Evolutionary conservation across 2,329 filamentous ascomycete genomes (phyloP).

Genomic region (Epichloe uncinata): DNA sequence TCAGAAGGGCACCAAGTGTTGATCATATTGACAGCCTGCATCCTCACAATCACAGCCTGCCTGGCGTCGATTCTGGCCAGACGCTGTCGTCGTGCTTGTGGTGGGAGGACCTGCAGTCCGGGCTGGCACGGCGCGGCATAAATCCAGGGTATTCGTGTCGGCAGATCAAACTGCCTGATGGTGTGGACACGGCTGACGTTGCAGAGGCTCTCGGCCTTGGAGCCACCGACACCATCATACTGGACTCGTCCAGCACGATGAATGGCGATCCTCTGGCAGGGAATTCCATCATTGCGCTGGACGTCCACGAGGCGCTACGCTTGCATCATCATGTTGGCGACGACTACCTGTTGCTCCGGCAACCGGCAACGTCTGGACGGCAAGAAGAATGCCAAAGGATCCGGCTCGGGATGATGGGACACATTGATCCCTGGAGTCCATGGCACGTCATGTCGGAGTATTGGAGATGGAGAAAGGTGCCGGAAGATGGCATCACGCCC

Average conservation of each 20-base stretch:
- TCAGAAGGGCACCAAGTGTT: neutral
- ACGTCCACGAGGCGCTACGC: conserved; percentile 41
- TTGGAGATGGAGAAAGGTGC: conserved; percentile 17
- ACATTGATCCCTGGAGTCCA: conserved; percentile 21
- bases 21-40: conserved; percentile 11
- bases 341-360: conserved; percentile 19
- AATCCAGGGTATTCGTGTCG: conserved; percentile 25
- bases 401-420: conserved; percentile 8
- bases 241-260: conserved; percentile 46
- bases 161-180: conserved; percentile 29
- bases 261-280: conserved; percentile 31
- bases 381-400: conserved; percentile 16
- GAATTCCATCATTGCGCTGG: conserved; percentile 62
- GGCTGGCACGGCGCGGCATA: conserved; percentile 17
- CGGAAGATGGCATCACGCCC: conserved; percentile 9
- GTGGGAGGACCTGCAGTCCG: conserved; percentile 13
- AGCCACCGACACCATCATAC: conserved; percentile 36
- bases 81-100: conserved; percentile 10
- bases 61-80: conserved; percentile 9
- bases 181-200: conserved; percentile 38
- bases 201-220: conserved; percentile 34
- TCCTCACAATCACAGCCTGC: conserved; percentile 6
- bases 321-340: conserved; percentile 44
- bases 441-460: conserved; percentile 40
- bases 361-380: conserved; percentile 9